Percentiles rank a stretch among this genome's conserved stretches.
phyloP scores from a whole-genome alignment of 139 green algal species.

The Haematococcus sp. region DNA sequence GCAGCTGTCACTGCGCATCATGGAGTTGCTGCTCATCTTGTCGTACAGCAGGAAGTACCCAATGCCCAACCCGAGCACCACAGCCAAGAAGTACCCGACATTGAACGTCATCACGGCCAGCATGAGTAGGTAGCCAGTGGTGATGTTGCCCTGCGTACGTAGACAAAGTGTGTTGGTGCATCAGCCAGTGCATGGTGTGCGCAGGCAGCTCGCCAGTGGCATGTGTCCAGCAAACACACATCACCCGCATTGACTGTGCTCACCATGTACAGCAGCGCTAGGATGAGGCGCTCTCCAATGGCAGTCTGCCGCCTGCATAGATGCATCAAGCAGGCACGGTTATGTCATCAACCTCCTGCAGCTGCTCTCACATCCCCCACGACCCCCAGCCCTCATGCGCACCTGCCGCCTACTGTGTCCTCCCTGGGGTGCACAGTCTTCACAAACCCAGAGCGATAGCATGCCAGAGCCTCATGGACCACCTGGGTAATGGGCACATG shows the following conservation, averaged over 20 bases:
- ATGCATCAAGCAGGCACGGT: too few species aligned
- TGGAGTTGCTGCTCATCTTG: background rate
- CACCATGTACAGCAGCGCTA: too few species aligned
- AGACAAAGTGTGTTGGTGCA: too few species aligned
- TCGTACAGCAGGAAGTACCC: slow-evolving; percentile 36
- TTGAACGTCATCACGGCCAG: slow-evolving; percentile 61
- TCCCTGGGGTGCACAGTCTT: too few species aligned
- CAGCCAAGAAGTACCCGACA: slow-evolving; percentile 43
- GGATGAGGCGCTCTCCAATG: too few species aligned
- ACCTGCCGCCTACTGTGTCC: background rate
- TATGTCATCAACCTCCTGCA: too few species aligned
- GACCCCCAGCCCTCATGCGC: background rate
- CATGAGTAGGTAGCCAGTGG: slow-evolving; percentile 49
- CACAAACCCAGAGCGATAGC: slow-evolving; percentile 7
- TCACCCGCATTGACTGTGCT: too few species aligned
- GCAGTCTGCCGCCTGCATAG: too few species aligned
- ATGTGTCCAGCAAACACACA: background rate
- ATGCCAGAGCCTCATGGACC: background rate
- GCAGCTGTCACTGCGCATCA: slow-evolving; percentile 8
- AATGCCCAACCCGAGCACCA: slow-evolving; percentile 26
- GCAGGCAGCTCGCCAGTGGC: too few species aligned
- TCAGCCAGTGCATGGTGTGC: too few species aligned
- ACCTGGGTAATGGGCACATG: too few species aligned
- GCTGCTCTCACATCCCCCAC: too few species aligned
- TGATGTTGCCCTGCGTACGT: background rate